phyloP scores from a whole-genome alignment of 108 stramenopile species.

The Stephanodiscus triporus region DNA sequence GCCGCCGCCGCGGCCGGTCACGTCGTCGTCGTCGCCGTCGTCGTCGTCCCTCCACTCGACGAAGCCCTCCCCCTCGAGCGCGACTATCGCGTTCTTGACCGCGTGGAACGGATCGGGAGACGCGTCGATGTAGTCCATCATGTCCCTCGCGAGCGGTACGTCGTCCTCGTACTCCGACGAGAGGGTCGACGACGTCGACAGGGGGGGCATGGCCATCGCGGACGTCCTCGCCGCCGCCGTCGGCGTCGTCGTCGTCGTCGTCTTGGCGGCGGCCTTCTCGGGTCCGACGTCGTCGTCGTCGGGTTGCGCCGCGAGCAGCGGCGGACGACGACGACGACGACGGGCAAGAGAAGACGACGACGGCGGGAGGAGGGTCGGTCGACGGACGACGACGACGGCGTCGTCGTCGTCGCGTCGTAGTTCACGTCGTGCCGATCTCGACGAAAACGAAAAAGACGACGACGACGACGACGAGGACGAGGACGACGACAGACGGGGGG shows the following conservation, averaged over 20 bases:
- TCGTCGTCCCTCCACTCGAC: constrained; percentile 57
- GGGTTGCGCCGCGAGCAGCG: background rate
- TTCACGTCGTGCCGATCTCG: no score
- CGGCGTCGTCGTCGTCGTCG: no score
- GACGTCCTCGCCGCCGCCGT: no score
- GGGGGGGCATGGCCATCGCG: constrained; percentile 7
- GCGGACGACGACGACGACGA: no score
- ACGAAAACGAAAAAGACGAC: no score
- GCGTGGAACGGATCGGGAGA: constrained; percentile 85
- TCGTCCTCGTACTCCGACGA: constrained; percentile 43
- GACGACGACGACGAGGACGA: no score
- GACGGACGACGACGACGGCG: no score
- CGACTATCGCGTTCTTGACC: constrained; percentile 60
- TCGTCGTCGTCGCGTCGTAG: no score
- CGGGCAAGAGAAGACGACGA: no score
- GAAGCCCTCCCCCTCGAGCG: constrained; percentile 67
- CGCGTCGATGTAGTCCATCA: constrained; percentile 70
- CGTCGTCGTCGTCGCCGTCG: background rate
- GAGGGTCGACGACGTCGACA: background rate
- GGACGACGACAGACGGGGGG: no score
- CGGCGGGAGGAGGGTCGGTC: no score
- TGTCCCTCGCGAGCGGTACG: constrained; percentile 65
- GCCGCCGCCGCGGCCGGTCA: no score
- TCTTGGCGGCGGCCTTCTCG: constrained; percentile 2
- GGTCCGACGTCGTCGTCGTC: background rate